Base-by-base conservation (phyloP, 2,329 filamentous ascomycete species). In the Penicillium sp. region DNA sequence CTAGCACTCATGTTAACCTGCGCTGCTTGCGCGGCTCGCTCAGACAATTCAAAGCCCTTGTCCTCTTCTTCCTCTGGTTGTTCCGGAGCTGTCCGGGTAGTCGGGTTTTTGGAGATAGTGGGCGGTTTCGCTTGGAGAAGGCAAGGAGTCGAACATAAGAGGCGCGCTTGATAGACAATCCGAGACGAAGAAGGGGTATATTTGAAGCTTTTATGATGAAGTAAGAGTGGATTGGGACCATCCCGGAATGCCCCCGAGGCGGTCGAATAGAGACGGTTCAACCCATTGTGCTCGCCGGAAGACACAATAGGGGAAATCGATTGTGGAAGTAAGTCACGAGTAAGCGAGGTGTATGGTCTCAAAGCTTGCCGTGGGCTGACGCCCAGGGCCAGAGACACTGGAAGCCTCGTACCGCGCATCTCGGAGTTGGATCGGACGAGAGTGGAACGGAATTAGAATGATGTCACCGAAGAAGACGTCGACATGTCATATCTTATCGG, bases 1-100 rank as follows among this genome's bases (percentile, higher is more conserved):
- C 89, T 90, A 13, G 94, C 94, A 59, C 87, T 87, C 64, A 97
- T 78, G 70, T 99, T 96, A 63, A 99, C 81, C 68, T 97, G 88
- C 2, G 92, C 89, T 10, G 92, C 94, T 66, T 91, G 86, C 11
- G 87, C 84, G 32, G 92, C 94, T 73, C 88, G 93, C 70, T 96
- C 93, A 55, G 90, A 92, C 64, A 84, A 80, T 60, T 81, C 81
- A 69, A 91, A 90, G 19, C 80, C 84, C 54, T 78, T 74, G 29
- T 87, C 82, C 50, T 84, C 78, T 42, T 81, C 74, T 46, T 76
- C 71, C 55, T 79, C 73, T 32, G 16, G 30, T 57, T 77, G 74
- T 46, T 71, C 66, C 43, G 72, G 67, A 10, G 67, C 62, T 43
- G 70, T 65, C 56, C 72, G 69, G 53, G 71, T 65, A 55, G 70